These are phyloP conservation scores for Pyricularia pennisetigena DNA, from an alignment of 2,329 filamentous ascomycete genomes.

Conservation along the genomic window DNA sequence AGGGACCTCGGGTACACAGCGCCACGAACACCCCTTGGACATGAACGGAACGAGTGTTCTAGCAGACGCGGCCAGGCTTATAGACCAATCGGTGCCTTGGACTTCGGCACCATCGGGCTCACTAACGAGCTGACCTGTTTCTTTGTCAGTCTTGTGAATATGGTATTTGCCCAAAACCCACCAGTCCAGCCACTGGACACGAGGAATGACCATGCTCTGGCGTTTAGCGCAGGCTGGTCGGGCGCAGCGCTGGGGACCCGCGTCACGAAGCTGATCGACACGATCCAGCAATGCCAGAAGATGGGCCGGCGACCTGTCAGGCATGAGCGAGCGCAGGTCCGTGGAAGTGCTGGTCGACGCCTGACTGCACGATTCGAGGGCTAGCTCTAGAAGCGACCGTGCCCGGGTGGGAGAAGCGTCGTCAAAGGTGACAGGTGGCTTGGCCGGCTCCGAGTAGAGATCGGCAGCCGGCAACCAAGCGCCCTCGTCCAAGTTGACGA, in stretches of 20 bases:
- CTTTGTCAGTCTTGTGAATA: background rate
- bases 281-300: slow-evolving; percentile 29
- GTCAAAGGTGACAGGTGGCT: background rate
- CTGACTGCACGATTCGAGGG: slow-evolving; percentile 34
- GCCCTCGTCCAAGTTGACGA: background rate
- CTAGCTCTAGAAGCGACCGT: slow-evolving; percentile 38
- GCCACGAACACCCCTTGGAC: slow-evolving; percentile 39
- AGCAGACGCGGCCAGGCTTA: background rate
- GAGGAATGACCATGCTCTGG: slow-evolving; percentile 34
- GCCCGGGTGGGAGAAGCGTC: slow-evolving; percentile 9
- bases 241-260: slow-evolving; percentile 37
- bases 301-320: slow-evolving; percentile 26
- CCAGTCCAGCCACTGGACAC: slow-evolving; percentile 55
- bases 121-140: background rate
- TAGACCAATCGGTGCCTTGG: slow-evolving; percentile 9
- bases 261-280: slow-evolving; percentile 29
- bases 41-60: slow-evolving; percentile 32
- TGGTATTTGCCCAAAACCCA: slow-evolving; percentile 27
- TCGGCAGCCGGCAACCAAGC: slow-evolving; percentile 9
- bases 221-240: slow-evolving; percentile 35
- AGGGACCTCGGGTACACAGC: slow-evolving; percentile 26
- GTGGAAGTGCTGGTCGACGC: slow-evolving; percentile 25
- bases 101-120: background rate
- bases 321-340: slow-evolving; percentile 32
- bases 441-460: slow-evolving; percentile 12